Percentiles rank a stretch among this genome's conserved stretches.
These are phyloP conservation scores for Apiospora hydei DNA, from an alignment of 2,329 filamentous ascomycete genomes.

Conservation along the genomic window DNA sequence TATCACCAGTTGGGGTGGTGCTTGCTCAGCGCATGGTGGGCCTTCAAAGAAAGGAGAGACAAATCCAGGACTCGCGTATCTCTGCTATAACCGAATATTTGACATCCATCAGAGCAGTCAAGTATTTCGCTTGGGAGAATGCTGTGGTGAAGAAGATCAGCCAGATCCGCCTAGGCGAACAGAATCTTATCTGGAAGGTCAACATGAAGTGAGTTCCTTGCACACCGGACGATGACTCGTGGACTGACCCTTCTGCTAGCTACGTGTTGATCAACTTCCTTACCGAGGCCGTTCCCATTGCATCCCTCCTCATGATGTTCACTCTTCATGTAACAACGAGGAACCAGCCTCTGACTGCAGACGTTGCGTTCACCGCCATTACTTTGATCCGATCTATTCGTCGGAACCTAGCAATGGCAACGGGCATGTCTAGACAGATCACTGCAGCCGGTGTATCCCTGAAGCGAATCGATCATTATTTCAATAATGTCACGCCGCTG, in stretches of 20 bases:
- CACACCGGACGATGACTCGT: background rate
- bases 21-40: slow-evolving; percentile 58
- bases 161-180: slow-evolving; percentile 57
- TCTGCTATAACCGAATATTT: slow-evolving; percentile 66
- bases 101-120: slow-evolving; percentile 63
- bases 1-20: slow-evolving; percentile 58
- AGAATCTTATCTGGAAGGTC: slow-evolving; percentile 61
- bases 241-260: slow-evolving; percentile 29
- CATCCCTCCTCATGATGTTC: slow-evolving; percentile 62
- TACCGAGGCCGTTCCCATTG: slow-evolving; percentile 59
- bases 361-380: slow-evolving; percentile 65
- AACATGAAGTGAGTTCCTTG: slow-evolving; percentile 52
- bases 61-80: slow-evolving; percentile 63
- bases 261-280: slow-evolving; percentile 52
- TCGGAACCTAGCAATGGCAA: slow-evolving; percentile 58
- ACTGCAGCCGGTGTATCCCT: slow-evolving; percentile 56
- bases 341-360: slow-evolving; percentile 57
- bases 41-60: slow-evolving; percentile 59
- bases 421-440: slow-evolving; percentile 50
- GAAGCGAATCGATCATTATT: slow-evolving; percentile 61
- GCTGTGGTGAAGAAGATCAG: slow-evolving; percentile 60
- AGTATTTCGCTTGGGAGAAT: slow-evolving; percentile 68
- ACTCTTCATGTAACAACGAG: slow-evolving; percentile 57
- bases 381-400: slow-evolving; percentile 61
- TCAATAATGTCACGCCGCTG: slow-evolving; percentile 57